Percentiles rank a stretch among this genome's conserved stretches.
Evolutionary conservation across 2,329 filamentous ascomycete species (phyloP).

Genomic region (Phoma sp.): DNA sequence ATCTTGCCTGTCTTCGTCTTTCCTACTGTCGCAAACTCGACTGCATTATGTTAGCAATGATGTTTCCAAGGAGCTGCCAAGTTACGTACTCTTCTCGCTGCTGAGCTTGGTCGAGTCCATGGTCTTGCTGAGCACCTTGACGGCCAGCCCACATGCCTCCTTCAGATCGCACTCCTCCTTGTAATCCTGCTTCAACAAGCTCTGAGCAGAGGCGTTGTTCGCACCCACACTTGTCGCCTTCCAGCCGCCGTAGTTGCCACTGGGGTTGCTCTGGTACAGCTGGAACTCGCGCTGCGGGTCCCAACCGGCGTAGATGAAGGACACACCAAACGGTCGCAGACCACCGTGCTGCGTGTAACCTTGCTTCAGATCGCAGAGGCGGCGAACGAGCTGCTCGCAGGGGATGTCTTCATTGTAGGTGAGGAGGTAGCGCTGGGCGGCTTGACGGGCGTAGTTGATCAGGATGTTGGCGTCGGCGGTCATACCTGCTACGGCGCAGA

Average conservation of each 20-base stretch:
- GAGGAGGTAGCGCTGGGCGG: conserved; percentile 94
- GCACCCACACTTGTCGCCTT: conserved; percentile 98
- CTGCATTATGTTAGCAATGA: conserved; percentile 56
- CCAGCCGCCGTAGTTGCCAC: conserved; percentile 98
- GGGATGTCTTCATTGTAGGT: conserved; percentile 99
- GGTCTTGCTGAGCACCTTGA: conserved; percentile 99
- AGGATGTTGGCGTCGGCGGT: conserved; percentile 99
- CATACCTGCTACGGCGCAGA: conserved; percentile 98
- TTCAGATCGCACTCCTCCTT: conserved; percentile 97
- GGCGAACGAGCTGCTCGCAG: conserved; percentile 96
- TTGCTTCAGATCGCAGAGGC: conserved; percentile 97
- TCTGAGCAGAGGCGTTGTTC: conserved; percentile 97
- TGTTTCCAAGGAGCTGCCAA: background rate
- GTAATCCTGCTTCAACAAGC: conserved; percentile 98
- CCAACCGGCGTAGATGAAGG: conserved; percentile 99
- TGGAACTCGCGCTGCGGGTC: conserved; percentile 97
- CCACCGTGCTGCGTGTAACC: conserved; percentile 99
- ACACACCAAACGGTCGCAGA: conserved; percentile 96
- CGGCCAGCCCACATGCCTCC: conserved; percentile 95
- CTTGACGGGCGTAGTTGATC: conserved; percentile 98
- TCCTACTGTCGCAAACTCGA: conserved; percentile 97
- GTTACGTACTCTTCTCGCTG: conserved; percentile 91
- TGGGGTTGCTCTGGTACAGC: conserved; percentile 98
- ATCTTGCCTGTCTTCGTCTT: conserved; percentile 95
- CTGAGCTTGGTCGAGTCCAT: conserved; percentile 99